Evolutionary conservation across 2,329 filamentous ascomycete genomes (phyloP).

Genomic region (Coniochaeta ligniaria): DNA sequence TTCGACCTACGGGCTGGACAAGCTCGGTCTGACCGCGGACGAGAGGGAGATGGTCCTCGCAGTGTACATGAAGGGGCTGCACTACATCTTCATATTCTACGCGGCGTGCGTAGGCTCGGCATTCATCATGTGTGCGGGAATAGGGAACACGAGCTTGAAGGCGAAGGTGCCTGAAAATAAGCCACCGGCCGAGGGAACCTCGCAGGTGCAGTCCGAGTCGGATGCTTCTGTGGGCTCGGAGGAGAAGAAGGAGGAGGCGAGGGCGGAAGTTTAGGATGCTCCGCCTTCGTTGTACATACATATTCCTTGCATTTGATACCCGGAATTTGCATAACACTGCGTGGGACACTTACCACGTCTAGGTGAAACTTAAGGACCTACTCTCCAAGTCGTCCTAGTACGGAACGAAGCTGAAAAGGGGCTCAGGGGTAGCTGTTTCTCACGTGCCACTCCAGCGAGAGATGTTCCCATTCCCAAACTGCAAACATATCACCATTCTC

Average conservation of each 20-base stretch:
- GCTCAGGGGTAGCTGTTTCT: background rate
- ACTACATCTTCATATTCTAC: constrained; percentile 19
- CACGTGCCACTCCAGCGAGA: background rate
- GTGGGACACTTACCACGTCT: background rate
- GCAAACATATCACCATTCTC: background rate
- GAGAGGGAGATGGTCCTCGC: constrained; percentile 13
- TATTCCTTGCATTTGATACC: background rate
- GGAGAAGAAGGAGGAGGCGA: background rate
- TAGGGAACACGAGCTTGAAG: constrained; percentile 15
- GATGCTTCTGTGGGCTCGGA: background rate
- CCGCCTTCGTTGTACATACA: background rate
- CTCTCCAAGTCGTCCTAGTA: background rate
- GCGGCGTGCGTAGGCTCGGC: constrained; percentile 10
- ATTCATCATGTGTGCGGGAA: constrained; percentile 10
- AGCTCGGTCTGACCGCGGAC: constrained; percentile 9
- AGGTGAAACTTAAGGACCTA: too few species aligned
- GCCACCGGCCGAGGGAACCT: background rate
- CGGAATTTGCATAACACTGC: background rate
- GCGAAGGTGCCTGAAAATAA: constrained; percentile 5
- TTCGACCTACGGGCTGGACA: constrained; percentile 13
- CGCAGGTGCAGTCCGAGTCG: background rate
- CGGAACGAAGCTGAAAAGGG: background rate
- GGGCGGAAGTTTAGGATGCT: background rate
- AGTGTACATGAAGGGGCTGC: constrained; percentile 21
- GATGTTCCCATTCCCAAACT: background rate